Conservation (phyloP, 2,329 filamentous ascomycete species). For the Ceratocystis variospora region DNA sequence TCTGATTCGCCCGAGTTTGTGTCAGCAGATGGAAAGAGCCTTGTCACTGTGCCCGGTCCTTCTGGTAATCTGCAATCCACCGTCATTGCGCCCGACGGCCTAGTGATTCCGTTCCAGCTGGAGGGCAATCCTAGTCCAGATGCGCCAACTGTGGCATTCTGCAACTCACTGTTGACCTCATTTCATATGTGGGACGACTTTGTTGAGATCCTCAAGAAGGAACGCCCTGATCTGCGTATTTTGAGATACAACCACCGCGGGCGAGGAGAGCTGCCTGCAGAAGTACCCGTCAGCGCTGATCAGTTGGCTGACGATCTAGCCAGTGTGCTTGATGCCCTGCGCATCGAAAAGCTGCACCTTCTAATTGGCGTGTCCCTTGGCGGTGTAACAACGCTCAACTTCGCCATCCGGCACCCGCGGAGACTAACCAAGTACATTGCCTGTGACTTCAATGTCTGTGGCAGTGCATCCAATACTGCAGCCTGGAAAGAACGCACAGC, state of each 20-base stretch:
- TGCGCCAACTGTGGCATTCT: constrained; percentile 60
- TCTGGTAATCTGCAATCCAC: constrained; percentile 55
- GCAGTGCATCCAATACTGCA: constrained; percentile 58
- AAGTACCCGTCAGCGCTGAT: constrained; percentile 44
- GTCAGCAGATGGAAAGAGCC: constrained; percentile 34
- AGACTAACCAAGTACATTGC: constrained; percentile 50
- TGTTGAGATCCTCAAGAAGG: constrained; percentile 43
- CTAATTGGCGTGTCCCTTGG: constrained; percentile 70
- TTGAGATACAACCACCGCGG: constrained; percentile 68
- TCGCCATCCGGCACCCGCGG: constrained; percentile 51
- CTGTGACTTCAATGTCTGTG: constrained; percentile 65
- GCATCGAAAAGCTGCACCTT: constrained; percentile 50
- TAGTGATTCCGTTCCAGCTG: constrained; percentile 57
- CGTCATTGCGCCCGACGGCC: constrained; percentile 45
- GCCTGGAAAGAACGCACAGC: constrained; percentile 68
- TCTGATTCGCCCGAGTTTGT: constrained; percentile 36
- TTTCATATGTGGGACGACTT: constrained; percentile 71
- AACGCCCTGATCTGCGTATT: constrained; percentile 54
- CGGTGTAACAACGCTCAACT: constrained; percentile 62
- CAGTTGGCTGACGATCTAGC: constrained; percentile 55
- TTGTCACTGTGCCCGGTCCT: constrained; percentile 26
- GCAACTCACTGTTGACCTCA: constrained; percentile 68
- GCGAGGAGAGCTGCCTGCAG: constrained; percentile 38
- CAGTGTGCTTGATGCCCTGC: constrained; percentile 51
- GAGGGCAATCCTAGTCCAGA: constrained; percentile 54